Percentiles rank a stretch among this genome's conserved stretches.
phyloP scores from a whole-genome alignment of 169 alveolate genomes.

The Cryptosporidium meleagridis region DNA sequence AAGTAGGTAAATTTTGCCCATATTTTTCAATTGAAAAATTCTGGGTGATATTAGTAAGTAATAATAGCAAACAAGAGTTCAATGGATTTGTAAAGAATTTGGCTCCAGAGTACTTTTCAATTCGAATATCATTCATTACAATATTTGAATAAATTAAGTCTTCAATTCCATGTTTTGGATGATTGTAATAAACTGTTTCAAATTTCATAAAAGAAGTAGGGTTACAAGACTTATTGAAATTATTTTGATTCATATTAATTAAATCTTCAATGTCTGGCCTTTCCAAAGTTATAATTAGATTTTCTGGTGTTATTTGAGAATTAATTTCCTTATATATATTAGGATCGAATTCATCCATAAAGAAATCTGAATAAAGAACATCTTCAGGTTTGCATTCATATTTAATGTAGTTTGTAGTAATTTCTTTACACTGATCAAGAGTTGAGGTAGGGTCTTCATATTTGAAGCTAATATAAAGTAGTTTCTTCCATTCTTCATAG shows the following conservation, averaged over 20 bases:
- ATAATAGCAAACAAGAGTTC: slow-evolving; percentile 1
- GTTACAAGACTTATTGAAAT: neutral
- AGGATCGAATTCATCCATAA: neutral
- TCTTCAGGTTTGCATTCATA: slow-evolving; percentile 47
- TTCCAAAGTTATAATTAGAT: slow-evolving; percentile 2
- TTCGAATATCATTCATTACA: neutral
- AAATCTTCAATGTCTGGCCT: neutral
- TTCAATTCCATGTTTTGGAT: neutral
- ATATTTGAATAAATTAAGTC: neutral
- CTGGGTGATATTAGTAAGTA: neutral
- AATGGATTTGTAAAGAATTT: slow-evolving; percentile 6
- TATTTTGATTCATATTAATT: neutral
- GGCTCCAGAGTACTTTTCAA: neutral
- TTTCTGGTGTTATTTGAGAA: slow-evolving; percentile 27
- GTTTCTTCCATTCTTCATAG: neutral
- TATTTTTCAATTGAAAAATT: neutral
- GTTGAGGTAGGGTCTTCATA: neutral
- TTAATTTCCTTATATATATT: slow-evolving; percentile 9
- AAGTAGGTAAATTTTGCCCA: neutral
- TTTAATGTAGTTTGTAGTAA: neutral
- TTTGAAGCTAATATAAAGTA: neutral
- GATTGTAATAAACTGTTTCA: neutral
- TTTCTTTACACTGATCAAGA: neutral
- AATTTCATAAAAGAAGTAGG: neutral
- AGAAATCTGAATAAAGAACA: neutral